Percentiles rank a stretch among this genome's conserved stretches.
Evolutionary conservation across 768 basidiomycete genomes (phyloP).

Genomic region (Boletus subcaerulescens): DNA sequence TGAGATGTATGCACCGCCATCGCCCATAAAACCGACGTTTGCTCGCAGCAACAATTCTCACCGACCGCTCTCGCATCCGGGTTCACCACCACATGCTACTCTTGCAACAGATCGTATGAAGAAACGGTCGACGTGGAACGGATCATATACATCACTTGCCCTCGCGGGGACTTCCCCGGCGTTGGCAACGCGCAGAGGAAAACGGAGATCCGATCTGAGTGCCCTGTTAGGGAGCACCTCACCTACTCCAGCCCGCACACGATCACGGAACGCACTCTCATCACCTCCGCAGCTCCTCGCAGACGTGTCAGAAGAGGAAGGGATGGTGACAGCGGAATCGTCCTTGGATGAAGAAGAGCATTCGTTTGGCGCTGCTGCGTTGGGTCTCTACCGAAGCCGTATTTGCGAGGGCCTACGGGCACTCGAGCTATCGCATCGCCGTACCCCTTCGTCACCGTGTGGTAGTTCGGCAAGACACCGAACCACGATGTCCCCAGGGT

Average conservation of each 20-base stretch:
- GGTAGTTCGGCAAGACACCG: slow-evolving; percentile 15
- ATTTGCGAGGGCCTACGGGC: slow-evolving; percentile 48
- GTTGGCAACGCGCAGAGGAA: slow-evolving; percentile 44
- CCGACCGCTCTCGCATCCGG: slow-evolving; percentile 47
- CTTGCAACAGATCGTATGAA: slow-evolving; percentile 25
- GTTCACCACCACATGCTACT: slow-evolving; percentile 21
- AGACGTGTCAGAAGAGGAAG: slow-evolving; percentile 43
- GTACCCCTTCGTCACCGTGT: slow-evolving; percentile 14
- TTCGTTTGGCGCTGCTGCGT: slow-evolving; percentile 60
- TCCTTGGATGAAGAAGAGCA: slow-evolving; percentile 27
- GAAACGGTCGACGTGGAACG: slow-evolving; percentile 78
- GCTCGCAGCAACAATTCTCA: slow-evolving; percentile 25
- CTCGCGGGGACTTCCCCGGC: slow-evolving; percentile 44
- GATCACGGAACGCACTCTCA: slow-evolving; percentile 42
- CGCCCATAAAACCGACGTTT: slow-evolving; percentile 40
- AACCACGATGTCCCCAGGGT: slow-evolving; percentile 42
- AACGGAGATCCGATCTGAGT: slow-evolving; percentile 54
- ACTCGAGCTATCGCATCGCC: slow-evolving; percentile 37
- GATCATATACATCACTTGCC: slow-evolving; percentile 54
- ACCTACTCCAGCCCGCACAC: slow-evolving; percentile 21
- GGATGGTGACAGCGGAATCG: slow-evolving; percentile 18
- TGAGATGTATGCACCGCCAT: slow-evolving; percentile 88
- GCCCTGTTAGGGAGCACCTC: slow-evolving; percentile 39
- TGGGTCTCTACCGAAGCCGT: slow-evolving; percentile 57
- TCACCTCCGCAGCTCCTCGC: slow-evolving; percentile 31